Evolutionary conservation across 2,329 filamentous ascomycete genomes (phyloP), one percentile per base, ranked within the genome.

Genomic region (Penicillium rolfsii): DNA sequence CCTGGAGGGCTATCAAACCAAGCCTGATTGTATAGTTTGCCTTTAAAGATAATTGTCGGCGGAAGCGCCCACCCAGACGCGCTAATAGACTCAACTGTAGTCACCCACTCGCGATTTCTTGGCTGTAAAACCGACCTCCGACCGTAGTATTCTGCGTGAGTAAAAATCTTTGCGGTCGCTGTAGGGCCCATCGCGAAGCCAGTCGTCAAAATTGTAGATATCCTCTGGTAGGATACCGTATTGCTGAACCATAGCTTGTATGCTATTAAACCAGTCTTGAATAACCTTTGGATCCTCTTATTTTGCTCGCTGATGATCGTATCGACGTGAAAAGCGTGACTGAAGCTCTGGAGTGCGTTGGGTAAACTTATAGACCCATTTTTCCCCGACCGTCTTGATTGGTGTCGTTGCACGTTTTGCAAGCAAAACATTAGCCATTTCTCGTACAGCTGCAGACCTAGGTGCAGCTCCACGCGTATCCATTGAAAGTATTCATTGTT

Each of bases 171-270:
- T n/a, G n/a, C n/a, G n/a, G n/a, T n/a, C n/a, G n/a, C n/a, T n/a
- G n/a, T n/a, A 46, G 56, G 19, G 16, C 55, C 52, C 14, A 58
- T 61, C 28, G 55, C 52, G 19, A 61, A 61, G 2, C 55, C 30
- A 11, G 59, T 61, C 55, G 45, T 61, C 41, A 52, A 61, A 55
- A 46, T 62, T 67, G 19, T 62, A 62, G 52, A 62, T 62, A 59
- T 55, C 33, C 4, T 35, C 49, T 2, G 30, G 2, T 14, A 38
- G 36, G 36, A 38, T 38, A 38, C 36, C 36, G 14, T 38, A 38
- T 16, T 38, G 11, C 11, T 14, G 4, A 38, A 38, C 8, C 11
- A 30, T 33, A 12, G 3, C 26, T 58, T 49, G 30, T 48, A 58
- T 14, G 26, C 14, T 22, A 6, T 49, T 35, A 58, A 58, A 58